A percentile compares a stretch with the other conserved stretches of the same genome.
phyloP scores from a whole-genome alignment of 805 yeast genomes.

The Candida montana region DNA sequence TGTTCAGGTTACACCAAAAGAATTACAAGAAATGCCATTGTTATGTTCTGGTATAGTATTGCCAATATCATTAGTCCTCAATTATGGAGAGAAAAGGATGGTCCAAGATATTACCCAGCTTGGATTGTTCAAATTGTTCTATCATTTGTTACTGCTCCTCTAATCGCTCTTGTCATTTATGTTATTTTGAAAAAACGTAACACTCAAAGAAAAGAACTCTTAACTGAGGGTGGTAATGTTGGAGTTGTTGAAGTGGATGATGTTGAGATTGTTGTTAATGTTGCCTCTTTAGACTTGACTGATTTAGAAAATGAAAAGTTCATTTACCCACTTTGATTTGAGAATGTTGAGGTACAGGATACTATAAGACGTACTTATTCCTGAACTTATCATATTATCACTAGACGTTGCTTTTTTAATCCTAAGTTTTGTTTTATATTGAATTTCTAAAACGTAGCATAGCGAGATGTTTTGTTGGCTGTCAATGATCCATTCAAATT shows the following conservation, averaged over 20 bases:
- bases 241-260: slow-evolving; percentile 29
- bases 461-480: too few species aligned
- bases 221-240: slow-evolving; percentile 19
- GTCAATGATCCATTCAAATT: too few species aligned
- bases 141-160: slow-evolving; percentile 44
- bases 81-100: slow-evolving; percentile 43
- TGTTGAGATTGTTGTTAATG: slow-evolving; percentile 30
- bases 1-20: slow-evolving; percentile 49
- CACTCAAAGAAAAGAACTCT: slow-evolving; percentile 28
- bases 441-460: too few species aligned
- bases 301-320: slow-evolving; percentile 46
- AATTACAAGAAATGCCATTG: slow-evolving; percentile 39
- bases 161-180: slow-evolving; percentile 38
- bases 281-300: slow-evolving; percentile 44
- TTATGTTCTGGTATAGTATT: slow-evolving; percentile 41
- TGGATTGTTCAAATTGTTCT: slow-evolving; percentile 54
- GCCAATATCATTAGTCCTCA: slow-evolving; percentile 54
- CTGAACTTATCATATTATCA: too few species aligned
- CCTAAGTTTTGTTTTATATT: too few species aligned
- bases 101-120: slow-evolving; percentile 41
- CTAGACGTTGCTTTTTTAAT: too few species aligned
- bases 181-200: slow-evolving; percentile 42
- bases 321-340: slow-evolving; percentile 42
- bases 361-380: too few species aligned
- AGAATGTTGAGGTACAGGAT: too few species aligned